phyloP scores from a whole-genome alignment of 1,284 basidiomycete species.

The Ceratobasidium sp. region DNA sequence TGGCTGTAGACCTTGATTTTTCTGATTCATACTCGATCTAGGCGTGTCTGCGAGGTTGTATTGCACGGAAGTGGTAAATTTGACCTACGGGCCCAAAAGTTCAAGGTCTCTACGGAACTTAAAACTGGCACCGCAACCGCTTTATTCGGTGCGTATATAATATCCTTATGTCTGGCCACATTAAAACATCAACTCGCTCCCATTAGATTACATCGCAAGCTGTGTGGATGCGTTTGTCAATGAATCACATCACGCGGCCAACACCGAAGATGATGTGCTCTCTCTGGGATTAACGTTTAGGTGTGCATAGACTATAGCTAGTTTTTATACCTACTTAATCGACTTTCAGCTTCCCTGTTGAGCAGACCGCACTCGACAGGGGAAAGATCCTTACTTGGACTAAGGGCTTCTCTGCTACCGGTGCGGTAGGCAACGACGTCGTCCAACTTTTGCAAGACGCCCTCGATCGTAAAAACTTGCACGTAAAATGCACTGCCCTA shows the following conservation, averaged over 20 bases:
- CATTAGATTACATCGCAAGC: slow-evolving; percentile 90
- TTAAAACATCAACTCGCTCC: background rate
- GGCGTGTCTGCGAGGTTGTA: slow-evolving; percentile 91
- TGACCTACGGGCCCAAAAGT: slow-evolving; percentile 89
- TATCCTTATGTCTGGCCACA: too few species aligned
- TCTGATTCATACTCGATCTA: slow-evolving; percentile 48
- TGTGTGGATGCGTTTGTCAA: slow-evolving; percentile 94
- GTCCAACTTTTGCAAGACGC: slow-evolving; percentile 92
- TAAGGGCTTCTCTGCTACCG: slow-evolving; percentile 92
- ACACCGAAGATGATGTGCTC: slow-evolving; percentile 58
- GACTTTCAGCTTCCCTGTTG: slow-evolving; percentile 81
- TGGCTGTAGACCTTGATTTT: slow-evolving; percentile 8
- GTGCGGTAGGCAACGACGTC: slow-evolving; percentile 91
- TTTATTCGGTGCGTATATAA: slow-evolving; percentile 80
- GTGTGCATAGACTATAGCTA: slow-evolving; percentile 45
- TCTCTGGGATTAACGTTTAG: slow-evolving; percentile 92
- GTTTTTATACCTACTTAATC: slow-evolving; percentile 4
- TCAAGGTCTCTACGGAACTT: slow-evolving; percentile 87
- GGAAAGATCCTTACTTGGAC: slow-evolving; percentile 96
- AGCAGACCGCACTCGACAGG: slow-evolving; percentile 90
- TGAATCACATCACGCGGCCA: slow-evolving; percentile 49
- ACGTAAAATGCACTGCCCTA: slow-evolving; percentile 91
- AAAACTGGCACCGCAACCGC: slow-evolving; percentile 87
- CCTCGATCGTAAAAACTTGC: slow-evolving; percentile 91
- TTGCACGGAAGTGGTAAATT: slow-evolving; percentile 91